Conservation (phyloP, 208 protist species). For the Novymonas esmeraldas region DNA sequence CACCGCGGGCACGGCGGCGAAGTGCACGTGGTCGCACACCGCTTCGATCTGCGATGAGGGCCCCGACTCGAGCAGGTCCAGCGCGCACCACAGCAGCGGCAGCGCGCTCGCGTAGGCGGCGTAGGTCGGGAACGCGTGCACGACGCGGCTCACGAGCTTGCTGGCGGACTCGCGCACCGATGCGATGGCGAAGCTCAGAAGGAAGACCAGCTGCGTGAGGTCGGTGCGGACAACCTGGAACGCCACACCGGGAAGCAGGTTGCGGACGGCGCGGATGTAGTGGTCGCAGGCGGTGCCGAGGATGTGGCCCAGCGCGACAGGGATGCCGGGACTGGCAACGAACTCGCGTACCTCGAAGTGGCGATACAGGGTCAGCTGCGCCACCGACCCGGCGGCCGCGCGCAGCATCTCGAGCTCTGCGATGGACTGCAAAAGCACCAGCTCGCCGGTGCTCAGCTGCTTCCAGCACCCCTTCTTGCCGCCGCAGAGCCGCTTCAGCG, state of each 20-base stretch:
- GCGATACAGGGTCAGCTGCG: constrained; percentile 74
- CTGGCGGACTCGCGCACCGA: constrained; percentile 68
- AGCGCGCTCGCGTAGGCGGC: constrained; percentile 54
- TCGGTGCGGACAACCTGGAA: constrained; percentile 55
- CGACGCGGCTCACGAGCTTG: constrained; percentile 53
- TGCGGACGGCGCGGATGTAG: constrained; percentile 49
- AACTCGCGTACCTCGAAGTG: constrained; percentile 86
- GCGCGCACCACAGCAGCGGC: constrained; percentile 75
- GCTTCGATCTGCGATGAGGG: constrained; percentile 49
- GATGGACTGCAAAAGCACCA: constrained; percentile 70
- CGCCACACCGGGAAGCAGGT: constrained; percentile 46
- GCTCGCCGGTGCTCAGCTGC: constrained; percentile 60
- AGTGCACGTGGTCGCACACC: constrained; percentile 62
- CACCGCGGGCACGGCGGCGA: constrained; percentile 51
- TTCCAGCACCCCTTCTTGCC: constrained; percentile 32
- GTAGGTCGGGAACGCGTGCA: constrained; percentile 60
- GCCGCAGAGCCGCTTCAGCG: constrained; percentile 30
- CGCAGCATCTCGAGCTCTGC: constrained; percentile 77
- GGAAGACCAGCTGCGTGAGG: constrained; percentile 70
- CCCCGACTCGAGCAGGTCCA: constrained; percentile 66
- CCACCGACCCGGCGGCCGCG: constrained; percentile 68
- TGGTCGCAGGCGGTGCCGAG: constrained; percentile 49
- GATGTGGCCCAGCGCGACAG: constrained; percentile 37
- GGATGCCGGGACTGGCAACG: constrained; percentile 68
- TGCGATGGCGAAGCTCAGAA: constrained; percentile 66